Evolutionary conservation across 106 monocot genomes (phyloP), one percentile per base, ranked within the genome.

Genomic region (Alisma plantagoaquatica): DNA sequence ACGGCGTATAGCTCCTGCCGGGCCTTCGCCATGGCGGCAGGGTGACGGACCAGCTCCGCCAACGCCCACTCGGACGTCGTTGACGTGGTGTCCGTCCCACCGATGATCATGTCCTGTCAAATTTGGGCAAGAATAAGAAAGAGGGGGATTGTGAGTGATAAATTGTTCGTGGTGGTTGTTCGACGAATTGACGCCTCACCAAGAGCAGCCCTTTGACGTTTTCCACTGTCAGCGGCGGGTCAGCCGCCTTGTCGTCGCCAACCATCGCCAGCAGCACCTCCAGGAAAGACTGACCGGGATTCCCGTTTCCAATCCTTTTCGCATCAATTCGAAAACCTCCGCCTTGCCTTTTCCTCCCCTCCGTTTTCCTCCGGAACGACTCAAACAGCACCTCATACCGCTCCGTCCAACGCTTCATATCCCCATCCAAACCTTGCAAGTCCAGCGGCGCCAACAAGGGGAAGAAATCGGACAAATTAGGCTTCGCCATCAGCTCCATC

Each of bases 181-280:
- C n/a, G n/a, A n/a, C n/a, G n/a, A n/a, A n/a, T n/a, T n/a, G n/a
- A n/a, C n/a, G n/a, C n/a, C 44, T 46, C 21, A 82, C 87, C 88
- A 78, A 66, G 12, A 88, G 59, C 9, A 88, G 19, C 14, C 73
- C 82, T 43, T 82, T 88, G 41, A 79, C 60, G 45, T 79, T 57
- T 7, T 17, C 54, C 57, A 66, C 67, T 15, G 82, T 79, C 33
- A 88, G 73, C 1, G 75, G 49, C n/a, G n/a, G n/a, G n/a, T 67
- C 15, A 25, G 23, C 26, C 53, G 69, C 5, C 54, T 56, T 0
- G 60, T n/a, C n/a, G n/a, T n/a, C n/a, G n/a, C n/a, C n/a, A n/a
- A n/a, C n/a, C n/a, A n/a, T n/a, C n/a, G n/a, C 72, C 61, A 83
- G 19, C 82, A 88, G 62, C 15, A 64, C 18, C 27, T 63, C 75